Conservation (phyloP, 139 green algal genomes). For the Gonium pectorale region DNA sequence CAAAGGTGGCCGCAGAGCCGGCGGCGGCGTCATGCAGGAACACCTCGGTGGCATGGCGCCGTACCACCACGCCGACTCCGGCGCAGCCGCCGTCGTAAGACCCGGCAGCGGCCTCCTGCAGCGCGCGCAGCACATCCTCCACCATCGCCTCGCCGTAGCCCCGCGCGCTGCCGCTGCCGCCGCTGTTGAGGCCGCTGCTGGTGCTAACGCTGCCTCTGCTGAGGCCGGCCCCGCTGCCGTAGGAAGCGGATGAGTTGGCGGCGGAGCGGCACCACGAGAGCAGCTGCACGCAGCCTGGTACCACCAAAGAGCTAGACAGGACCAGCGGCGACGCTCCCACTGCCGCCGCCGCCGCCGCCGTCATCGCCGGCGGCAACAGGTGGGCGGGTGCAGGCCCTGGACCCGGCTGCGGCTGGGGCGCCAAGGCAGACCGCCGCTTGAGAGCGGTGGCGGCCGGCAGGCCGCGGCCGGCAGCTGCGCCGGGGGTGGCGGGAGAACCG, state of each 20-base stretch:
- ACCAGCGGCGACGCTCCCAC: neutral
- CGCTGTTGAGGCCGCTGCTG: too few species aligned
- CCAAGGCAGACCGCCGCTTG: neutral
- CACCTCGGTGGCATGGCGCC: neutral
- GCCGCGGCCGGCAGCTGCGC: too few species aligned
- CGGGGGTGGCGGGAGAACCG: neutral
- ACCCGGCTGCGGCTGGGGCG: neutral
- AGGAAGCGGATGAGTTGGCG: neutral
- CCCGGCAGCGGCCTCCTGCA: too few species aligned
- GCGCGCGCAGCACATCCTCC: too few species aligned
- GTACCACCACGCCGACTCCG: too few species aligned
- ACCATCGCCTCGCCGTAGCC: too few species aligned
- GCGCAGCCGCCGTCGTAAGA: too few species aligned
- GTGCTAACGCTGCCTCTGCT: neutral
- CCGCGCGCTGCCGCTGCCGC: too few species aligned
- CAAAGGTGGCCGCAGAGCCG: too few species aligned
- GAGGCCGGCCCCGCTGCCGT: neutral
- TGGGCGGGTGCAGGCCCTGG: neutral
- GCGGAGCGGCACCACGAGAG: slow-evolving; percentile 4
- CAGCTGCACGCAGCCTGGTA: slow-evolving; percentile 13
- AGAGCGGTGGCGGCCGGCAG: neutral
- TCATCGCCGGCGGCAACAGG: neutral
- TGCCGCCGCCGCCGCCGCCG: neutral
- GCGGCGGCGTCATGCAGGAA: neutral
- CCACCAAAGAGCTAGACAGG: neutral